These are phyloP conservation scores for Vitis labrusca DNA, from an alignment of 164 flowering plant genomes.

Conservation along the genomic window DNA sequence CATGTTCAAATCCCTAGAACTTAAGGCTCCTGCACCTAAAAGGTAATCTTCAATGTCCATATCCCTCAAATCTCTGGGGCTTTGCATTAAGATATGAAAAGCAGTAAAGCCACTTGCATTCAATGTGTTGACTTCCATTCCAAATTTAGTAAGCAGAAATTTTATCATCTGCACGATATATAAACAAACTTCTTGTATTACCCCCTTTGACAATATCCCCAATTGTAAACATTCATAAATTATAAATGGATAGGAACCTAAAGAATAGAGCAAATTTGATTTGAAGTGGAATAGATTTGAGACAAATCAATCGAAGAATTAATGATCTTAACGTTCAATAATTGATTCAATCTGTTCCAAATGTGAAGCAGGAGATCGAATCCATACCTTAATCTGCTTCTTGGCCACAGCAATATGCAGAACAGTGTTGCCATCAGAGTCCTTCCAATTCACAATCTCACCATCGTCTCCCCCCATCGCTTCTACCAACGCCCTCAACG, in stretches of 20 bases:
- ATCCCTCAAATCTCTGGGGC: conserved; percentile 17
- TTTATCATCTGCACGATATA: conserved; percentile 13
- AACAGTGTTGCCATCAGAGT: conserved; percentile 24
- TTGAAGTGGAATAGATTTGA: no score
- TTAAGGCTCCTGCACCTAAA: conserved; percentile 11
- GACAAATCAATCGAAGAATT: no score
- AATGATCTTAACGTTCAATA: no score
- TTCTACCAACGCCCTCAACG: conserved; percentile 19
- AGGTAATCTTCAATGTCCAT: conserved; percentile 19
- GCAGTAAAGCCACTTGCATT: conserved; percentile 17
- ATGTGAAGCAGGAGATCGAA: neutral
- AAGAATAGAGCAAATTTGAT: no score
- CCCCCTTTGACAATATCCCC: no score
- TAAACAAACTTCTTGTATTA: no score
- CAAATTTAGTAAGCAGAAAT: neutral
- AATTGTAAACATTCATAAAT: no score
- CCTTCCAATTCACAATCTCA: conserved; percentile 23
- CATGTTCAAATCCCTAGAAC: neutral
- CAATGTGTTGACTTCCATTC: conserved; percentile 12
- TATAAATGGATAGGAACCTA: no score
- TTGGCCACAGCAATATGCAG: conserved; percentile 29
- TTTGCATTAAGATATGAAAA: conserved; percentile 12
- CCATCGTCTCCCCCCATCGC: neutral
- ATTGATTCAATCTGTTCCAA: no score
- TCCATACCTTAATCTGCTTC: conserved; percentile 24